These are phyloP conservation scores for Agastache rugosa DNA, from an alignment of 257 asterid species.

Conservation along the genomic window DNA sequence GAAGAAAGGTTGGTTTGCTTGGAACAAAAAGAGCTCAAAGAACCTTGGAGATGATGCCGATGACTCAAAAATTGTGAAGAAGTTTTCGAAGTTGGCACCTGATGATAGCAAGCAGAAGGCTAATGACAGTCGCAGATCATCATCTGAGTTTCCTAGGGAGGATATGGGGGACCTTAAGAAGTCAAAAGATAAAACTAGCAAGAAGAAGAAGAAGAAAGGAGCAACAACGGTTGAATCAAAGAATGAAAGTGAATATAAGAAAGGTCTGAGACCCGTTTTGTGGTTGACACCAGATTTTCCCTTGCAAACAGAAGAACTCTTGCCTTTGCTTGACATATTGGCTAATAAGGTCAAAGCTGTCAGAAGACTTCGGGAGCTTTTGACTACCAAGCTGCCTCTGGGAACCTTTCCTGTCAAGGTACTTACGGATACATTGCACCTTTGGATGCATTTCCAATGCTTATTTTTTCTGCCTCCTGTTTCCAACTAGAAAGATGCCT, in stretches of 20 bases:
- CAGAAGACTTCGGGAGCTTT: constrained; percentile 93
- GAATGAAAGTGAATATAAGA: constrained; percentile 80
- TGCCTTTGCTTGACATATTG: constrained; percentile 95
- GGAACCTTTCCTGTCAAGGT: constrained; percentile 99
- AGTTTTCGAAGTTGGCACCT: constrained; percentile 77
- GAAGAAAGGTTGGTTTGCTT: constrained; percentile 92
- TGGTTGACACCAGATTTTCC: constrained; percentile 99
- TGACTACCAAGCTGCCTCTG: constrained; percentile 91
- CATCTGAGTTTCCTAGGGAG: constrained; percentile 71
- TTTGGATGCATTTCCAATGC: constrained; percentile 29
- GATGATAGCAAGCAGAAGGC: constrained; percentile 72
- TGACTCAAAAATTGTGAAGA: constrained; percentile 77
- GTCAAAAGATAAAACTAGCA: constrained; percentile 78
- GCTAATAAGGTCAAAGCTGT: constrained; percentile 98
- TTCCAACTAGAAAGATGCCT: not conserved
- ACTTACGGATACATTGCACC: constrained; percentile 33
- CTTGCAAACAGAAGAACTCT: constrained; percentile 86
- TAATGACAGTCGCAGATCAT: constrained; percentile 66
- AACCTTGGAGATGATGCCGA: constrained; percentile 75
- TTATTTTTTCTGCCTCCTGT: constrained; percentile 15
- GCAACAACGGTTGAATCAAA: constrained; percentile 47
- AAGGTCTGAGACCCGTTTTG: constrained; percentile 92
- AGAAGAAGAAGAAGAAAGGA: constrained; percentile 95
- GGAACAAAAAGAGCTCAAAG: constrained; percentile 87
- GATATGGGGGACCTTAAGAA: constrained; percentile 71